A percentile compares a stretch with the other conserved stretches of the same genome.
Evolutionary conservation across 176 grass and related monocot genomes (phyloP).

Genomic region (Avena atlantica): DNA sequence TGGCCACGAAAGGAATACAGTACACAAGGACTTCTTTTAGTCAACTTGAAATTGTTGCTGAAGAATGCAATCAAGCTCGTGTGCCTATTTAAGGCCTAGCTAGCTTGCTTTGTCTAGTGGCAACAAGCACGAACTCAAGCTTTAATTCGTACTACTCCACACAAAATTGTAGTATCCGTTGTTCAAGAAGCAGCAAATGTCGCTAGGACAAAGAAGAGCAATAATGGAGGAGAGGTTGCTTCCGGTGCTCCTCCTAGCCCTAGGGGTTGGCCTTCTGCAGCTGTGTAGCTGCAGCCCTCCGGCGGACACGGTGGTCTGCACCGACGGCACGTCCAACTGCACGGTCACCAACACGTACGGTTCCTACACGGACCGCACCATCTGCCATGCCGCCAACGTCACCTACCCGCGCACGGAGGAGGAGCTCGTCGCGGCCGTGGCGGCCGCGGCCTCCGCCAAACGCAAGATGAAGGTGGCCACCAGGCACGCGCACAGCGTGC

Average conservation of each 20-base stretch:
- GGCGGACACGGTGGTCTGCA: slow-evolving; percentile 10
- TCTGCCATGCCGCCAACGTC: not conserved
- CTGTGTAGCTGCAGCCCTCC: slow-evolving; percentile 27
- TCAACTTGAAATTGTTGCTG: no score
- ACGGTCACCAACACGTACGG: slow-evolving; percentile 14
- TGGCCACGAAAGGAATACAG: no score
- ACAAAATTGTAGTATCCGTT: no score
- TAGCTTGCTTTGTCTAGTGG: no score
- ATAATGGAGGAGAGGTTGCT: not conserved
- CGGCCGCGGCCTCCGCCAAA: not conserved
- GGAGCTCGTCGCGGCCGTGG: not conserved
- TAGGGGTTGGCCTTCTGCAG: not conserved
- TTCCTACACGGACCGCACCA: not conserved
- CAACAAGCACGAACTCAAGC: not conserved
- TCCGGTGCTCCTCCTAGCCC: not conserved
- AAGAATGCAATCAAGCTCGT: no score
- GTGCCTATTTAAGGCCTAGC: no score
- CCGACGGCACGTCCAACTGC: not conserved
- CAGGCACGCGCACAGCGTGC: slow-evolving; percentile 18
- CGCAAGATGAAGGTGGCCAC: slow-evolving; percentile 25
- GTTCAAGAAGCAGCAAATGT: not conserved
- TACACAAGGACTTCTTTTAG: no score
- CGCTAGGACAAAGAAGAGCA: not conserved
- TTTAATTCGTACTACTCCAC: not conserved
- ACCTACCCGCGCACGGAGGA: slow-evolving; percentile 3